These are phyloP conservation scores for Gossypium davidsonii DNA, from an alignment of 441 rosid genomes.

Conservation along the genomic window DNA sequence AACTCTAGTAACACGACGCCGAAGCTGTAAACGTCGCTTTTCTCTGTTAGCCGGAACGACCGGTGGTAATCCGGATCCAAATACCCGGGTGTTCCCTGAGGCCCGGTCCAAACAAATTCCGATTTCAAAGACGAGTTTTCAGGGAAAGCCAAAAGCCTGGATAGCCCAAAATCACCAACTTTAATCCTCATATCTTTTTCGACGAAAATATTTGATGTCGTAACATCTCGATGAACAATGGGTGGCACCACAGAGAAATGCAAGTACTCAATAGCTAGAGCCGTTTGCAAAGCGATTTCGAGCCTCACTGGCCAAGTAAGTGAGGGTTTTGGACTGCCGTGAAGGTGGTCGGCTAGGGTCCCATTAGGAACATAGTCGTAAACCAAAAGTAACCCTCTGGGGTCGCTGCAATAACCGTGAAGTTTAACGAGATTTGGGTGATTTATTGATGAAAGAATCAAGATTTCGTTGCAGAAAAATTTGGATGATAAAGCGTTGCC, in stretches of 20 bases:
- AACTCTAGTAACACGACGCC: conserved; percentile 83
- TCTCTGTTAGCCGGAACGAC: conserved; percentile 79
- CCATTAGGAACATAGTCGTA: conserved; percentile 83
- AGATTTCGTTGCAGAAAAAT: conserved; percentile 80
- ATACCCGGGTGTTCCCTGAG: conserved; percentile 90
- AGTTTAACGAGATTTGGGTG: conserved; percentile 81
- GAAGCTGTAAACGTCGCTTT: conserved; percentile 79
- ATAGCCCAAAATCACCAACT: conserved; percentile 80
- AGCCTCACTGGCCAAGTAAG: conserved; percentile 64
- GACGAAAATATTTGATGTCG: conserved; percentile 70
- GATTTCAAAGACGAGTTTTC: conserved; percentile 42
- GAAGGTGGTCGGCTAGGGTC: conserved; percentile 83
- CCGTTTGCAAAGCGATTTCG: conserved; percentile 70
- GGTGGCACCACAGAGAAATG: conserved; percentile 61
- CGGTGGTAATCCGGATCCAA: conserved; percentile 86
- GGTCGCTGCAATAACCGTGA: conserved; percentile 91
- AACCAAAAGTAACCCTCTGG: conserved; percentile 73
- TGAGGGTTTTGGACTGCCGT: conserved; percentile 32
- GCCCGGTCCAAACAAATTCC: conserved; percentile 78
- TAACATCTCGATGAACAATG: conserved; percentile 74
- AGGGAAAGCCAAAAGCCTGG: conserved; percentile 51
- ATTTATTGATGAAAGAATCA: conserved; percentile 68
- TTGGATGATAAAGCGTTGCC: conserved; percentile 55
- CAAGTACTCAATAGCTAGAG: conserved; percentile 64
- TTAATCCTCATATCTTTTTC: conserved; percentile 80